phyloP scores from a whole-genome alignment of 768 basidiomycete species.

The Kwoniella newhampshirensis region DNA sequence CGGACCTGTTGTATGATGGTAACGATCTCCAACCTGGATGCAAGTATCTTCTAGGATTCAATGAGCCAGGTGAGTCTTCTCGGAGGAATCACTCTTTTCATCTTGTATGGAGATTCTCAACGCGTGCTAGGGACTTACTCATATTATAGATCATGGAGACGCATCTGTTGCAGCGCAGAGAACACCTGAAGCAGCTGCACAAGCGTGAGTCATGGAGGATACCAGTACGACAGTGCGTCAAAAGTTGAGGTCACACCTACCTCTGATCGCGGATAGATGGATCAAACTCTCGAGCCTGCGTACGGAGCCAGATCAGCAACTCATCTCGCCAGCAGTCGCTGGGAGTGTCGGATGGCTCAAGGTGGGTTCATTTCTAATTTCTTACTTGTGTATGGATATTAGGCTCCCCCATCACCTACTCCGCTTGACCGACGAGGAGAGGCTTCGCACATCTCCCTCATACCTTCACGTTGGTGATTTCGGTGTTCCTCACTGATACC shows the following conservation, averaged over 20 bases:
- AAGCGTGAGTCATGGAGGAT: constrained; percentile 23
- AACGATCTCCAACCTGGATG: constrained; percentile 24
- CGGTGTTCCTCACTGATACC: background rate
- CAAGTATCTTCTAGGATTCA: constrained; percentile 35
- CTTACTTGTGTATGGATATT: too few relatives aligned
- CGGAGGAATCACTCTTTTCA: too few relatives aligned
- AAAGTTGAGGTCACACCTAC: background rate
- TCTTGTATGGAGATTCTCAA: too few relatives aligned
- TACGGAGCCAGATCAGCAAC: constrained; percentile 16
- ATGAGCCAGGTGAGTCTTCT: constrained; percentile 39
- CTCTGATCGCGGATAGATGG: constrained; percentile 32
- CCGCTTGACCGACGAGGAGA: background rate
- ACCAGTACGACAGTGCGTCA: too few relatives aligned
- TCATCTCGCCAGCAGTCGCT: constrained; percentile 43
- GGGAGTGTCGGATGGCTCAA: constrained; percentile 33
- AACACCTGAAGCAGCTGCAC: constrained; percentile 18
- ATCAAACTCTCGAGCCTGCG: constrained; percentile 28
- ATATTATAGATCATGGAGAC: constrained; percentile 35
- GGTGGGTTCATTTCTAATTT: constrained; percentile 16
- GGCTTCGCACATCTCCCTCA: background rate
- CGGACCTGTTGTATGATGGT: constrained; percentile 34
- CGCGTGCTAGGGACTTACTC: too few relatives aligned
- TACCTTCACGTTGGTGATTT: too few relatives aligned
- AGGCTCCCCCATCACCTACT: too few relatives aligned
- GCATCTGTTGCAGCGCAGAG: constrained; percentile 24